phyloP scores from a whole-genome alignment of 306 rosid genomes.

The Chamaecrista fasciculata region DNA sequence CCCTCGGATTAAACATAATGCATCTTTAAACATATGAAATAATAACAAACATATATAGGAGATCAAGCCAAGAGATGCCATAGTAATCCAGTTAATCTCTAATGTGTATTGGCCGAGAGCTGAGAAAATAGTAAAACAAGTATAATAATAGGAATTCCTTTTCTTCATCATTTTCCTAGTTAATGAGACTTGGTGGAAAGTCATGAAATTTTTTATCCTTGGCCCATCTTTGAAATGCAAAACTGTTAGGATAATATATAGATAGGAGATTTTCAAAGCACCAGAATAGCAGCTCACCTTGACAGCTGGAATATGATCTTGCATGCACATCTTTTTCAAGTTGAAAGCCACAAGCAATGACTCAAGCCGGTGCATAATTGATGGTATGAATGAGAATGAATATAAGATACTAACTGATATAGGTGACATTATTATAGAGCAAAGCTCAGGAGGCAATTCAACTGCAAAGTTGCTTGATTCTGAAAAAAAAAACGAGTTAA shows the following conservation, averaged over 20 bases:
- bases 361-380: constrained; percentile 78
- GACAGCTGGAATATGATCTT: constrained; percentile 48
- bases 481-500: constrained; percentile 31
- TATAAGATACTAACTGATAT: constrained; percentile 44
- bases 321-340: constrained; percentile 55
- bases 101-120: too few species aligned
- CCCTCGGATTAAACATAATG: too few species aligned
- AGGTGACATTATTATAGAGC: constrained; percentile 69
- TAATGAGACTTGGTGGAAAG: background rate
- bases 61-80: too few species aligned
- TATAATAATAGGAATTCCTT: background rate
- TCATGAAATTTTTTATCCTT: background rate
- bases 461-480: constrained; percentile 47
- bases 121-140: too few species aligned
- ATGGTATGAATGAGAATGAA: constrained; percentile 70
- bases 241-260: background rate
- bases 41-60: too few species aligned
- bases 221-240: constrained; percentile 2
- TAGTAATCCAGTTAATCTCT: too few species aligned
- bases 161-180: background rate
- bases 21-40: too few species aligned
- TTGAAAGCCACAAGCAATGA: constrained; percentile 61
- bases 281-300: constrained; percentile 46
- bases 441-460: constrained; percentile 84
- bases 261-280: background rate